Conservation (phyloP, 305 asterid genomes). For the Fraxinus nigra region DNA sequence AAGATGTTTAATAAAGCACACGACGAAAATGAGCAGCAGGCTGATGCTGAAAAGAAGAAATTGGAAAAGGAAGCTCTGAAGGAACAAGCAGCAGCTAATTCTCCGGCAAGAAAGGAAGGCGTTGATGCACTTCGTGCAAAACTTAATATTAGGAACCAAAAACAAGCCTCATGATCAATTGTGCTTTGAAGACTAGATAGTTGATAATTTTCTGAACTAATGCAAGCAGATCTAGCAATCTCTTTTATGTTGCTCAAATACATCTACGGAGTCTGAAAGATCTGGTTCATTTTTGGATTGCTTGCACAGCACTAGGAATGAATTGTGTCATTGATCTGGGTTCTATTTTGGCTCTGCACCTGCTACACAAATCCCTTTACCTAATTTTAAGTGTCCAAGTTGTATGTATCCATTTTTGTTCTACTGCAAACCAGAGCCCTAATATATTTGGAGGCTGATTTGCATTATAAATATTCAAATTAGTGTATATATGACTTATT, state of each 20-base stretch:
- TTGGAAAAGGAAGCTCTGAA: constrained; percentile 88
- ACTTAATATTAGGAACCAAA: constrained; percentile 38
- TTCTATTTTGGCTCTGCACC: constrained; percentile 8
- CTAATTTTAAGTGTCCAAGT: constrained; percentile 3
- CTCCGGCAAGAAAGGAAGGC: constrained; percentile 70
- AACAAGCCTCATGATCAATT: constrained; percentile 32
- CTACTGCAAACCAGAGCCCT: constrained; percentile 11
- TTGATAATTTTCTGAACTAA: constrained; percentile 7
- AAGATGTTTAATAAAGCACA: constrained; percentile 81
- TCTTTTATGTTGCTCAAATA: not conserved
- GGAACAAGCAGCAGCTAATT: constrained; percentile 68
- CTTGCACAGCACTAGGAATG: not conserved
- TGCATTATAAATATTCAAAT: constrained; percentile 13
- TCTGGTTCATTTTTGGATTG: not conserved
- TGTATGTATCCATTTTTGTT: constrained; percentile 20
- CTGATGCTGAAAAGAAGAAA: constrained; percentile 90
- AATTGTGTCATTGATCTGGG: not conserved
- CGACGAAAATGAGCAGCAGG: constrained; percentile 73
- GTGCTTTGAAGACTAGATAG: not conserved
- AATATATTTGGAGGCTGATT: constrained; percentile 11
- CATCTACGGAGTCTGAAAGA: not conserved
- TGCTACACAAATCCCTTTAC: not conserved
- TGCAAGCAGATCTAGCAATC: constrained; percentile 4
- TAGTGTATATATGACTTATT: constrained; percentile 14
- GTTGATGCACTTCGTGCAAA: constrained; percentile 56